phyloP scores from a whole-genome alignment of 1,284 basidiomycete species.

The Fistulina hepatica region DNA sequence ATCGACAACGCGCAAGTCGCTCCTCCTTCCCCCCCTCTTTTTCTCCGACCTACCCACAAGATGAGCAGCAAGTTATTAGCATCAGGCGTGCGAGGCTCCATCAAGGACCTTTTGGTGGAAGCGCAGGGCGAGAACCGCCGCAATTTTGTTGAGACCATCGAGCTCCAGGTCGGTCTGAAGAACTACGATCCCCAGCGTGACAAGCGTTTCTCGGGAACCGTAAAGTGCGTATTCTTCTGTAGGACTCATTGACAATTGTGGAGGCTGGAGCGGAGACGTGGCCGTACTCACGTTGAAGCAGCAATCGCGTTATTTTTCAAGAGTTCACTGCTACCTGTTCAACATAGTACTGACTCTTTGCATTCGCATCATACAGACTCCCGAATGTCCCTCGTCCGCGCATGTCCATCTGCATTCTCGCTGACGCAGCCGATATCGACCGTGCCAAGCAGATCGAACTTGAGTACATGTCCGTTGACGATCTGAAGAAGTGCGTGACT shows the following conservation, averaged over 20 bases:
- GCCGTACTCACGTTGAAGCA: no score
- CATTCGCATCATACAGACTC: conserved; percentile 41
- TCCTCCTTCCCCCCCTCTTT: no score
- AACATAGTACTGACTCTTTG: no score
- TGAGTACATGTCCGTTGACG: conserved; percentile 99
- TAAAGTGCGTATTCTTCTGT: conserved; percentile 51
- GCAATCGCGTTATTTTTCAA: no score
- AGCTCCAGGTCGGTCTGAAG: conserved; percentile 95
- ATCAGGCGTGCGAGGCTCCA: conserved; percentile 96
- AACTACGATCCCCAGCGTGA: conserved; percentile 96
- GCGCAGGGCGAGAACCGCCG: conserved; percentile 77
- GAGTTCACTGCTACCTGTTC: no score
- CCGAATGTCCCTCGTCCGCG: conserved; percentile 95
- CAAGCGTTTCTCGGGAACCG: conserved; percentile 96
- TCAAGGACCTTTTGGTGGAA: conserved; percentile 74
- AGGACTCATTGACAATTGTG: not conserved
- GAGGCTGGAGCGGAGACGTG: not conserved
- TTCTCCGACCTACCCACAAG: no score
- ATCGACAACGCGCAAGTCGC: no score
- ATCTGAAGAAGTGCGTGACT: conserved; percentile 84
- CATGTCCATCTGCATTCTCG: conserved; percentile 99
- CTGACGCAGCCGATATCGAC: conserved; percentile 98
- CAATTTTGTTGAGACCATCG: conserved; percentile 89
- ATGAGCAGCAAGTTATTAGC: conserved; percentile 85
- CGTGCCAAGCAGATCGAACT: conserved; percentile 95